Conservation (phyloP, 768 basidiomycete genomes). For the Trametes sanguinea region DNA sequence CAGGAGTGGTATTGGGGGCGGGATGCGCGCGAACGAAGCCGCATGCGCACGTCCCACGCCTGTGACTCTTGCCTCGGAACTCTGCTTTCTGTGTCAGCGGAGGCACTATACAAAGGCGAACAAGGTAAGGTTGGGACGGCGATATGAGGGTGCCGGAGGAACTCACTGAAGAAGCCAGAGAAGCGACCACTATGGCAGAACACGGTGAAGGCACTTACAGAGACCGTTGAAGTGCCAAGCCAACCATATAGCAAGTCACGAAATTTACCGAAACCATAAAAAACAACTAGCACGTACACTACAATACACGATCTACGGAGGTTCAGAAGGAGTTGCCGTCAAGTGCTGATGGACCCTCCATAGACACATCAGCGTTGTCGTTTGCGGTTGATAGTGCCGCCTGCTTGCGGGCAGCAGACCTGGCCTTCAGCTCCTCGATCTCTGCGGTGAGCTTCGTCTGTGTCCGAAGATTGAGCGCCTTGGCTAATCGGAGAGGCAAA, state of each 20-base stretch:
- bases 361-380: constrained; percentile 21
- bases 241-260: background rate
- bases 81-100: constrained; percentile 7
- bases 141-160: background rate
- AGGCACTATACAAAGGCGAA: background rate
- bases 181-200: background rate
- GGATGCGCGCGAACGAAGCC: background rate
- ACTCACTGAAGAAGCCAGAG: background rate
- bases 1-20: background rate
- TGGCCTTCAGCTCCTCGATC: constrained; percentile 54
- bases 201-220: background rate
- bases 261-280: background rate
- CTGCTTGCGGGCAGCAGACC: constrained; percentile 47
- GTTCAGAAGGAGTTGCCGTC: constrained; percentile 2
- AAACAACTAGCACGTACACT: constrained; percentile 10
- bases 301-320: constrained; percentile 4
- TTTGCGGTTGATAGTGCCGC: constrained; percentile 13
- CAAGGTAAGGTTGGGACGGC: background rate
- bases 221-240: background rate
- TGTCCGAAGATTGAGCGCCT: background rate
- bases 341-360: constrained; percentile 18
- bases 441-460: constrained; percentile 63
- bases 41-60: background rate
- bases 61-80: background rate
- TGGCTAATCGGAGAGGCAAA: too few relatives aligned